Base-by-base conservation (phyloP, 2,329 filamentous ascomycete genomes). In the Hypoxylon sp. region DNA sequence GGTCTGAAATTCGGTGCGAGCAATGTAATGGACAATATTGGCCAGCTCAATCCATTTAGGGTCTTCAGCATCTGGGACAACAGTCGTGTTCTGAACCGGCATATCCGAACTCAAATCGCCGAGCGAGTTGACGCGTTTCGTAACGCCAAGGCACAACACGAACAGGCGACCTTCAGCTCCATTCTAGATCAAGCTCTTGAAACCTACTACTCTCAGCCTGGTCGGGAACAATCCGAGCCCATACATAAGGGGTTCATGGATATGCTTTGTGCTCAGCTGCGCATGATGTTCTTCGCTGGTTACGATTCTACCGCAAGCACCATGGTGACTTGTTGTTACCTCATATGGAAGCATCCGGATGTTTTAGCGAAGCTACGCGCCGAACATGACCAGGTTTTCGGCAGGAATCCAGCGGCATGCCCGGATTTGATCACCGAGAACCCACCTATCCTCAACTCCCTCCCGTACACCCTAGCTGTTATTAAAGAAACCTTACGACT, bases 401-500 rank as follows among this genome's bases (percentile, higher is more conserved):
- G 78, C 7, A 54, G 69, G 4, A 72, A 76, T 29, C 61, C 70
- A 17, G 67, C 71, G 8, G 67, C 69, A 2, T 71, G 72, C 3
- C 71, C 73, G 20, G 63, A 64, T 2, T 63, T 72, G 42, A 71
- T 82, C 19, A 61, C 69, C 30, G 55, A 71, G 8, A 66, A 78
- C 19, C 73, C 78, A 3, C 64, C 73, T 21, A 69, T 78, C 9
- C 71, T 84, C 44, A 80, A 78, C 63, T 71, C 74, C 19, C 72
- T 84, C 11, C 71, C 73, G 0, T 84, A 81, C 62, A 81, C 79
- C 2, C 70, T 68, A 7, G 80, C 80, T 30, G 75, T 82, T 13
- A 75, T 82, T 54, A 80, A 82, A 58, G 82, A 86, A 65, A 70
- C 75, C 0, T 68, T 84, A 12, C 74, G 81, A 7, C 63, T 84